Evolutionary conservation across 2,329 filamentous ascomycete species (phyloP).

Genomic region (Fusarium sublunatum): DNA sequence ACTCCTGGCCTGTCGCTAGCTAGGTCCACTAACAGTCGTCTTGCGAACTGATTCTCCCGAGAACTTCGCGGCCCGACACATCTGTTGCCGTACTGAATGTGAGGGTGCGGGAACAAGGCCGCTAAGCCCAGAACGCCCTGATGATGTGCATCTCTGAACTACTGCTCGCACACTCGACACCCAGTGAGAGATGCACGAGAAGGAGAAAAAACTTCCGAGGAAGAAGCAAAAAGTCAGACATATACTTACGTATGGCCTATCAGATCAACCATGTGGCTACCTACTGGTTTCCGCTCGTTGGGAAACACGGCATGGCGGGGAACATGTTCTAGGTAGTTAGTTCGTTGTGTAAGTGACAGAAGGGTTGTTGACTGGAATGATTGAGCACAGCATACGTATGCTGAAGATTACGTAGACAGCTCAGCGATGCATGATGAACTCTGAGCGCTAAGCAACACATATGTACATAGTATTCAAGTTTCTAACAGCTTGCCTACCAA

Average conservation of each 20-base stretch:
- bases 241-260: conserved; percentile 14
- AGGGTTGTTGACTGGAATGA: not conserved
- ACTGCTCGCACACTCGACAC: conserved; percentile 6
- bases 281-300: not conserved
- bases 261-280: conserved; percentile 23
- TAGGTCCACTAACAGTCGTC: no score
- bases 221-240: conserved; percentile 23
- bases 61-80: conserved; percentile 37
- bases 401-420: conserved; percentile 21
- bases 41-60: conserved; percentile 30
- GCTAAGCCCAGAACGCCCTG: conserved; percentile 23
- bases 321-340: not conserved
- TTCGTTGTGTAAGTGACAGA: not conserved
- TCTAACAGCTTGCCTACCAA: not conserved
- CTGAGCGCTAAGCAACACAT: not conserved
- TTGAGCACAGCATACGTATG: not conserved
- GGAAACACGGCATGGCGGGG: conserved; percentile 13
- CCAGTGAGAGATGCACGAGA: conserved; percentile 31
- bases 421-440: conserved; percentile 3
- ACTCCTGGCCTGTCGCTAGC: not conserved
- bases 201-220: conserved; percentile 21
- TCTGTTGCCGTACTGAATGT: not conserved
- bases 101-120: conserved; percentile 36
- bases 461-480: no score
- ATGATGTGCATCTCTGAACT: conserved; percentile 35